These are phyloP conservation scores for Botrytis fabae DNA, from an alignment of 2,329 filamentous ascomycete genomes.

Conservation along the genomic window DNA sequence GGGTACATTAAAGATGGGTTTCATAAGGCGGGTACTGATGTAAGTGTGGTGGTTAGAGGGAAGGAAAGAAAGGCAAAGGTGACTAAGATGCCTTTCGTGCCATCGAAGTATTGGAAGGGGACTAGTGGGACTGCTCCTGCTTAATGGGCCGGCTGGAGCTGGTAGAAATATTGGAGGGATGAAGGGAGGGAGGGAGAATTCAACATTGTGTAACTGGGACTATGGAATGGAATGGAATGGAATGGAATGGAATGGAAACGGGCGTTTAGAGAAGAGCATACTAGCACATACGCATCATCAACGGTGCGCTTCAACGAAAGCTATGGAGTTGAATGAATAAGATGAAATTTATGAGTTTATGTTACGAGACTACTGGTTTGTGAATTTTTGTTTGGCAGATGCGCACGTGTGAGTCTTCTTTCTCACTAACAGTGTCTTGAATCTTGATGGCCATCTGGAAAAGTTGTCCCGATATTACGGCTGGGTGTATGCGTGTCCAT, in stretches of 20 bases:
- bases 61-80: constrained; percentile 66
- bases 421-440: background rate
- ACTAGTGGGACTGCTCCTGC: constrained; percentile 15
- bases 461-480: background rate
- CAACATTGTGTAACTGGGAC: background rate
- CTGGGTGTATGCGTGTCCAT: background rate
- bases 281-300: background rate
- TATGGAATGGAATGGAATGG: background rate
- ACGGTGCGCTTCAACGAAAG: background rate
- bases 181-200: background rate
- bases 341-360: background rate
- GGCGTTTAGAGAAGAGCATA: constrained; percentile 1
- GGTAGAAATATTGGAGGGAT: background rate
- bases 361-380: background rate
- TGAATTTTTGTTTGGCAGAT: background rate
- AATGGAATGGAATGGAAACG: background rate
- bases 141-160: background rate
- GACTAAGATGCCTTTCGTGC: constrained; percentile 70
- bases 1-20: constrained; percentile 69
- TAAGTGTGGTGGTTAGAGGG: constrained; percentile 64
- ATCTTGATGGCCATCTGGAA: background rate
- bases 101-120: constrained; percentile 58
- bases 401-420: background rate
- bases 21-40: constrained; percentile 68
- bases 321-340: constrained; percentile 7